phyloP scores from a whole-genome alignment of 139 green algal genomes.

The Coccomyxa sp. region DNA sequence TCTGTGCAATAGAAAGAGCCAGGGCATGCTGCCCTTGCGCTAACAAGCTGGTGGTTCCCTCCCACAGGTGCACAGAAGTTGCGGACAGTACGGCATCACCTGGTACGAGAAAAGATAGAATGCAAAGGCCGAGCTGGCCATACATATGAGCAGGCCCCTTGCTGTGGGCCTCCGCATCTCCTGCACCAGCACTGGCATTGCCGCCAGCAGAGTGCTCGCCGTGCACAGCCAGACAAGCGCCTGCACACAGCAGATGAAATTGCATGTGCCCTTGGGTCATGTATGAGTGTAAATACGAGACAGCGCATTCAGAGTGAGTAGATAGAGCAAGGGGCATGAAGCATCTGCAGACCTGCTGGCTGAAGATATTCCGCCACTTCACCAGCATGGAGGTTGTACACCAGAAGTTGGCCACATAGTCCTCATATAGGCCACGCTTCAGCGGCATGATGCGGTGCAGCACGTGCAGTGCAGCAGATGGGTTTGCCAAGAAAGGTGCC shows the following conservation, averaged over 20 bases:
- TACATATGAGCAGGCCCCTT: slow-evolving; percentile 68
- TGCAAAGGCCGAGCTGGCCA: slow-evolving; percentile 75
- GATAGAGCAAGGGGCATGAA: not conserved
- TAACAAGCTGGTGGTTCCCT: too few species aligned
- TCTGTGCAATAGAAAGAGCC: too few species aligned
- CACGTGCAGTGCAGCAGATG: slow-evolving; percentile 23
- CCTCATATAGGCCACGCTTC: slow-evolving; percentile 88
- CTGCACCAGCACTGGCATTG: slow-evolving; percentile 59
- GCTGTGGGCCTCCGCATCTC: slow-evolving; percentile 53
- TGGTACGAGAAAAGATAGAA: slow-evolving; percentile 99
- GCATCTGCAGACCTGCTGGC: slow-evolving; percentile 9
- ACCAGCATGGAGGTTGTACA: slow-evolving; percentile 73
- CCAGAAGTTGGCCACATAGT: slow-evolving; percentile 99
- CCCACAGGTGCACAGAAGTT: too few species aligned
- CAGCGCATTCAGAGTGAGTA: not conserved
- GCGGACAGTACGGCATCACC: too few species aligned
- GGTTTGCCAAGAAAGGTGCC: slow-evolving; percentile 35
- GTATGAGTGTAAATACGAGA: not conserved
- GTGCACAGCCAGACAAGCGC: slow-evolving; percentile 48
- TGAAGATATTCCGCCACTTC: slow-evolving; percentile 81
- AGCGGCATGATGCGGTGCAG: slow-evolving; percentile 80
- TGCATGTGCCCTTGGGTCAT: not conserved
- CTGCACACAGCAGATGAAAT: not conserved
- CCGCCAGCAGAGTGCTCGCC: slow-evolving; percentile 53
- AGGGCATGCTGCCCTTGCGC: too few species aligned